Conservation (phyloP, 2,329 filamentous ascomycete genomes). For the Epichloe sylvatica region DNA sequence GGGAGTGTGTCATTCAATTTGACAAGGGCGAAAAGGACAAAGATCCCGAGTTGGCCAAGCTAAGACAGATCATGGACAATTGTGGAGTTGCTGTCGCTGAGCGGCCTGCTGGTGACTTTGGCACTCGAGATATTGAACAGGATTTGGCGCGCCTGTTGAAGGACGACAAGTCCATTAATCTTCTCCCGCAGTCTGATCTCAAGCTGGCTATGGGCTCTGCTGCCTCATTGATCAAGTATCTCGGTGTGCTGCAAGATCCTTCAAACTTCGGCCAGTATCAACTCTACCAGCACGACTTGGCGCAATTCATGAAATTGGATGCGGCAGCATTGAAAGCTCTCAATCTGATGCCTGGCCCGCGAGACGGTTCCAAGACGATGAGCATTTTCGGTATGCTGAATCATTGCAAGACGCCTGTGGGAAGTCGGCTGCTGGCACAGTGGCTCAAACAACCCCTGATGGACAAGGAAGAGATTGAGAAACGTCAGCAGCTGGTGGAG, state of each 20-base stretch:
- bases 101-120: conserved; percentile 63
- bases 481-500: conserved; percentile 84
- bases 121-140: conserved; percentile 85
- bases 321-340: conserved; percentile 85
- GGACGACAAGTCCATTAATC: conserved; percentile 64
- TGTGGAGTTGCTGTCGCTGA: conserved; percentile 86
- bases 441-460: conserved; percentile 98
- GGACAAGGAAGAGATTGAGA: conserved; percentile 77
- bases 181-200: conserved; percentile 77
- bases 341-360: conserved; percentile 86
- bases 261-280: conserved; percentile 96
- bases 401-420: conserved; percentile 92
- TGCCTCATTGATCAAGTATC: conserved; percentile 84
- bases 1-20: conserved; percentile 76
- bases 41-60: conserved; percentile 76
- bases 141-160: conserved; percentile 78
- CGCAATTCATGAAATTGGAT: conserved; percentile 97
- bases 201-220: conserved; percentile 95
- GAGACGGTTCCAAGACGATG: conserved; percentile 95
- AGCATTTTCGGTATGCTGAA: conserved; percentile 88
- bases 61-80: conserved; percentile 78
- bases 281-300: conserved; percentile 90
- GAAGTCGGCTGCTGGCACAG: conserved; percentile 77
- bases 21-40: conserved; percentile 72
- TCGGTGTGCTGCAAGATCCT: conserved; percentile 76